phyloP scores from a whole-genome alignment of 2,329 filamentous ascomycete genomes.

The Geosmithia flava region DNA sequence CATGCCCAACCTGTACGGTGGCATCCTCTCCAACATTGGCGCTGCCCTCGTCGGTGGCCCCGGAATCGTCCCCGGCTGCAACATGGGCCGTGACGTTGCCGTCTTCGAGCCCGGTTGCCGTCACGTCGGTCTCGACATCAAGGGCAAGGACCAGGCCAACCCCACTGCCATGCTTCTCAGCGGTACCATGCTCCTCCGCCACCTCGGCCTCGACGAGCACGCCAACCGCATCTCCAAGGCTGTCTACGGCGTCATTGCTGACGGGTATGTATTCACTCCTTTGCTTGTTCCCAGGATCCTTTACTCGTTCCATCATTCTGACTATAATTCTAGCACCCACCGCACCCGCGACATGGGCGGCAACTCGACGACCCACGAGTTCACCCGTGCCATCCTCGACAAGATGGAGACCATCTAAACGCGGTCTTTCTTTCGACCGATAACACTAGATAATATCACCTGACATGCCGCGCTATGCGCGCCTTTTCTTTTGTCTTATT shows the following conservation, averaged over 20 bases:
- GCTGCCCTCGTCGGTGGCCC: constrained; percentile 94
- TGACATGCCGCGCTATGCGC: not conserved
- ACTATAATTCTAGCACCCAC: constrained; percentile 49
- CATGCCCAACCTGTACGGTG: constrained; percentile 98
- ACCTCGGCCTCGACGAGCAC: constrained; percentile 94
- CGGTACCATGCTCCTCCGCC: constrained; percentile 91
- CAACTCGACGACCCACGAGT: constrained; percentile 78
- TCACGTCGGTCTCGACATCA: constrained; percentile 98
- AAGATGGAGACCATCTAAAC: constrained; percentile 76
- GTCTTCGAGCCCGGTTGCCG: constrained; percentile 98
- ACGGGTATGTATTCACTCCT: constrained; percentile 53
- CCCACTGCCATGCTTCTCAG: constrained; percentile 92
- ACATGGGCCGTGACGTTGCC: constrained; percentile 97
- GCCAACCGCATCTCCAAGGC: constrained; percentile 96
- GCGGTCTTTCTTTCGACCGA: not conserved
- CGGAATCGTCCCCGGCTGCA: constrained; percentile 95
- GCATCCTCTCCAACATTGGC: constrained; percentile 97
- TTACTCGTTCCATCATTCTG: not conserved
- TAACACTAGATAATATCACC: not conserved
- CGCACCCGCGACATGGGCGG: constrained; percentile 97
- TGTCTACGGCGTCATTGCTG: constrained; percentile 65
- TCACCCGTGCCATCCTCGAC: constrained; percentile 85
- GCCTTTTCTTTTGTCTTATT: not conserved
- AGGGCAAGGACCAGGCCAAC: constrained; percentile 99
- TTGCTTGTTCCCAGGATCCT: not conserved